Conservation (phyloP, 129 eudicot species). For the Chrysanthemum makinoi region DNA sequence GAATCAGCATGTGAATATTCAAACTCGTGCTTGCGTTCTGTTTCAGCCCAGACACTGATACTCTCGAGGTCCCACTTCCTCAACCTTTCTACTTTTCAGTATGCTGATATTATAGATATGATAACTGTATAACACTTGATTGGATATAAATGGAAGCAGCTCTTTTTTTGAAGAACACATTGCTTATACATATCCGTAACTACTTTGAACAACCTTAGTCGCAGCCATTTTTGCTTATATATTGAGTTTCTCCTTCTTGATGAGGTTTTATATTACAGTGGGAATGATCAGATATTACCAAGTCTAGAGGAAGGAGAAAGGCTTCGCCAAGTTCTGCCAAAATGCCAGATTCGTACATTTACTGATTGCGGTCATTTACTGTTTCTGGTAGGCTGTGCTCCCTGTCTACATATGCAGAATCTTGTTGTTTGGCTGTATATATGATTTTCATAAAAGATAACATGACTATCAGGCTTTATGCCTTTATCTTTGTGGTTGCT, state of each 20-base stretch:
- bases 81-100: neutral
- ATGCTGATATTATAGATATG: too few relatives aligned
- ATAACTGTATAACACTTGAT: too few relatives aligned
- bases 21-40: constrained; percentile 46
- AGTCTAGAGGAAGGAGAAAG: constrained; percentile 66
- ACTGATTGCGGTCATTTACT: constrained; percentile 42
- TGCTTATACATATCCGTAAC: too few relatives aligned
- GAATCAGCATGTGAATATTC: constrained; percentile 40
- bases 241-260: neutral
- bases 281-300: constrained; percentile 53
- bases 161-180: too few relatives aligned
- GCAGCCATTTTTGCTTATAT: too few relatives aligned
- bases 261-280: constrained; percentile 30
- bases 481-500: too few relatives aligned
- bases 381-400: constrained; percentile 46
- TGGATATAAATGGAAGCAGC: too few relatives aligned
- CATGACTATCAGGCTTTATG: too few relatives aligned
- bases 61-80: constrained; percentile 38
- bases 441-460: too few relatives aligned
- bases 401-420: too few relatives aligned
- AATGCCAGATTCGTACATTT: constrained; percentile 45
- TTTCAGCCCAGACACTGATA: constrained; percentile 47
- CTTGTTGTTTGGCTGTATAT: too few relatives aligned
- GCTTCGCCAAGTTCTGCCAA: constrained; percentile 44
- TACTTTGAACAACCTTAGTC: too few relatives aligned